Evolutionary conservation across 176 grass and related monocot genomes (phyloP), one percentile per base, ranked within the genome.

Genomic region (Carex cristatella): DNA sequence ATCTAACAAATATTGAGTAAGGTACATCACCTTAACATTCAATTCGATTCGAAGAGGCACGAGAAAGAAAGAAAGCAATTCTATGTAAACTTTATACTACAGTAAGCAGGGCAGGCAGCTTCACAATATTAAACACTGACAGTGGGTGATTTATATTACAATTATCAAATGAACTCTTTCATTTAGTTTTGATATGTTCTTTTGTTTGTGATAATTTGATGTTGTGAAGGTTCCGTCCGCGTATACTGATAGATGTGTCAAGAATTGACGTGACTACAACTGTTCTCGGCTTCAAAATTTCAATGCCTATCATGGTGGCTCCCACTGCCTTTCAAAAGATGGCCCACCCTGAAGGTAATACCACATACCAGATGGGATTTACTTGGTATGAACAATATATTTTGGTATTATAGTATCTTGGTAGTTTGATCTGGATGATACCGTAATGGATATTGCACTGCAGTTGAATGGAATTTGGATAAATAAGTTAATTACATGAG

Each of bases 301-400:
- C 95, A 16, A 98, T 98, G 95, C 93, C 95, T 42, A 98, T 98
- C 82, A 92, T 98, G 95, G 81, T 98, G 81, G 90, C 95, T 51
- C 95, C 95, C 7, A 82, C 96, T 89, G 96, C 96, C 62, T 53
- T 99, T 13, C 96, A 99, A 81, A 99, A 95, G 88, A 99, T 99
- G 96, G 96, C 96, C 37, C 96, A 99, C 68, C 96, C 93, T 37
- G 96, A 99, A 49, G 96, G 96, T 99, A 88, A 42, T 56, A n/a
- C 62, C 53, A 58, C 9, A 2, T 33, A 58, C 30, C 28, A 35
- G 30, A 79, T 79, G 49, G 51, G 32, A 12, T 35, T 56, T 16
- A 33, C 28, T 72, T 55, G 74, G 12, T 2, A 57, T 31, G 12
- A 30, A 33, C 49, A 33, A 5, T 16, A 58, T 58, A 28, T 13